Evolutionary conservation across 768 basidiomycete genomes (phyloP).

Genomic region (Plicaturopsis crispa): DNA sequence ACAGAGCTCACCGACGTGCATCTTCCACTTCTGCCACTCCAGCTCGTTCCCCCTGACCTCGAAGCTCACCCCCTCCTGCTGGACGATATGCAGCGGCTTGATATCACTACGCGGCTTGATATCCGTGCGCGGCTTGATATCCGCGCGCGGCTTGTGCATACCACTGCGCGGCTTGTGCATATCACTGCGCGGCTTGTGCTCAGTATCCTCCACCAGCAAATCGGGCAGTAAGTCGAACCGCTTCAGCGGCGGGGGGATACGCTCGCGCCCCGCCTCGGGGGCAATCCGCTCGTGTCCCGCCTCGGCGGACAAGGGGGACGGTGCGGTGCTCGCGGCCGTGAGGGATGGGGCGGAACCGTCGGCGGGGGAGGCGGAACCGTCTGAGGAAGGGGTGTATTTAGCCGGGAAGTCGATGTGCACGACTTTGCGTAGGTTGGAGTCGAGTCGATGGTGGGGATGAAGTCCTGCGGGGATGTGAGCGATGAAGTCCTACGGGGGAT

Average conservation of each 20-base stretch:
- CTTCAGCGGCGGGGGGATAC: conserved; percentile 67
- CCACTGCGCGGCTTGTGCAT: too few relatives aligned
- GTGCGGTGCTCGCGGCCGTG: conserved; percentile 32
- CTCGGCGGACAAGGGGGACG: conserved; percentile 39
- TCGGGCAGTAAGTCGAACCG: conserved; percentile 82
- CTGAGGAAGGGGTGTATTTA: conserved; percentile 37
- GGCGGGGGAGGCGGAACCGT: too few relatives aligned
- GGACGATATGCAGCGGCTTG: conserved; percentile 77
- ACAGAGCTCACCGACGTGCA: conserved; percentile 63
- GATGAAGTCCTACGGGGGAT: too few relatives aligned
- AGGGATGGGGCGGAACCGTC: conserved; percentile 21
- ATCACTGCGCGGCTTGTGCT: too few relatives aligned
- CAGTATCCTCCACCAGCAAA: conserved; percentile 50
- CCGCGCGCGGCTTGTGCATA: too few relatives aligned
- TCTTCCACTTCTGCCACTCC: conserved; percentile 96
- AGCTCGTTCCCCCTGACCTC: conserved; percentile 69
- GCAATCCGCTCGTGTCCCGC: too few relatives aligned
- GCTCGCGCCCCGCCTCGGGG: conserved; percentile 59
- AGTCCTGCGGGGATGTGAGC: too few relatives aligned
- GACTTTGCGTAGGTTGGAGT: conserved; percentile 65
- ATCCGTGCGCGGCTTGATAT: conserved; percentile 55
- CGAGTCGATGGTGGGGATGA: conserved; percentile 67
- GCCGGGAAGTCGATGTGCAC: conserved; percentile 84
- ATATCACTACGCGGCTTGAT: conserved; percentile 59
- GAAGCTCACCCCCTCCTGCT: conserved; percentile 91